Evolutionary conservation across 2,329 filamentous ascomycete species (phyloP), one percentile per base, ranked within the genome.

Genomic region (Pseudogymnoascus sp.): DNA sequence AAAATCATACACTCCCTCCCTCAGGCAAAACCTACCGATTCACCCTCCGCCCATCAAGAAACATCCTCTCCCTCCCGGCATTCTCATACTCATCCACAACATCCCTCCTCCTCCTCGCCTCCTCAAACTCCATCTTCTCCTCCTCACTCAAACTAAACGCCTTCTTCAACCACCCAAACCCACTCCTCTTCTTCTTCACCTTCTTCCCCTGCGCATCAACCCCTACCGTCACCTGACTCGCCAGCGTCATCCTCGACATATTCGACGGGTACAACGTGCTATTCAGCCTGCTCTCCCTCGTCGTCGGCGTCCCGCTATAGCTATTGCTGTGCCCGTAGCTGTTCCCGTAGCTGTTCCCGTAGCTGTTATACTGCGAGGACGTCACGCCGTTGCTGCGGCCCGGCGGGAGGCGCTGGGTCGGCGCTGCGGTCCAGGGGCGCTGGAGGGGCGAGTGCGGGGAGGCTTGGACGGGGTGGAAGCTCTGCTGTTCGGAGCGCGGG

Each of bases 131-230:
- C 7, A 78, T 76, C 59, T 78, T 79, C 70, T 87, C 84, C 57
- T 86, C 82, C 20, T 87, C 84, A 63, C 85, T 83, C 25, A 87
- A 72, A 34, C 80, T 81, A 59, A 87, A 87, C 0, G 84, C 84
- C 73, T 87, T 87, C 72, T 86, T 87, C 61, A 87, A 71, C 84
- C 84, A 87, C 2, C 84, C 84, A 67, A 87, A 86, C 1, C 83
- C 82, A 66, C 84, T 86, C 64, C 82, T 79, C 76, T 87, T 87
- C 75, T 86, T 87, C 71, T 86, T 86, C 4, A 86, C 69, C 37
- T 78, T 71, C 63, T 68, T 68, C 14, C 65, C 67, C 28, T 67
- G 61, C 22, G 4, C 22, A n/a, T 28, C 30, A 6, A 60, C 5
- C 3, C 35, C 30, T 4, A 59, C 57, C 30, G 47, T 57, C 47